A percentile compares a stretch with the other conserved stretches of the same genome.
Evolutionary conservation across 805 yeast species (phyloP).

Genomic region (Yarrowia divulgata): DNA sequence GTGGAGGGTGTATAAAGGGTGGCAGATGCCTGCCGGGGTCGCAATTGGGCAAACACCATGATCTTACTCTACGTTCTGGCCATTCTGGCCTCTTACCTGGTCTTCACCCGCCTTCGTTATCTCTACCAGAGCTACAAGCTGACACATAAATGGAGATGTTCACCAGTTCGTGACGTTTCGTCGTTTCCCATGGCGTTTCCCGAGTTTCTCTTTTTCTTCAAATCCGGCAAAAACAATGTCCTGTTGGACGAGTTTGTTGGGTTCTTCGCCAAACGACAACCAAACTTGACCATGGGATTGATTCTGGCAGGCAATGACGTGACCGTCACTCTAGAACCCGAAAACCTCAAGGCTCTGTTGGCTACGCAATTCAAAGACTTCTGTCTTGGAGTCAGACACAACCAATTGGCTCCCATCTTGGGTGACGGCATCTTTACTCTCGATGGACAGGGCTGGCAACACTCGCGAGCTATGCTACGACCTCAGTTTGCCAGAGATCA

Average conservation of each 20-base stretch:
- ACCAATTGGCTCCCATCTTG: slow-evolving; percentile 47
- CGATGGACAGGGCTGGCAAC: slow-evolving; percentile 51
- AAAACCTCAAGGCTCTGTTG: slow-evolving; percentile 49
- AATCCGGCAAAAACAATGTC: slow-evolving; percentile 9
- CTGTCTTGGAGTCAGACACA: slow-evolving; percentile 47
- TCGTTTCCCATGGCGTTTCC: slow-evolving; percentile 16
- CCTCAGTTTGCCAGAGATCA: slow-evolving; percentile 51
- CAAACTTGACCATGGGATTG: slow-evolving; percentile 10
- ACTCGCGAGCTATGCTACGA: slow-evolving; percentile 50
- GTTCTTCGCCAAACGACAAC: not conserved
- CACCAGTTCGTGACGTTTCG: not conserved
- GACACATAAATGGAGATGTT: not conserved
- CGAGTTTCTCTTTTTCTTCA: not conserved
- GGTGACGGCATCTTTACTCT: slow-evolving; percentile 53
- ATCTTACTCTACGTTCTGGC: slow-evolving; percentile 6
- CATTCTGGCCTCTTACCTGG: not conserved
- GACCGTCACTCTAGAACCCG: slow-evolving; percentile 48
- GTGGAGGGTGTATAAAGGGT: not conserved
- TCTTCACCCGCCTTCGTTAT: not conserved
- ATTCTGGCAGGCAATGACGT: slow-evolving; percentile 11
- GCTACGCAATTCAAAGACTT: slow-evolving; percentile 49
- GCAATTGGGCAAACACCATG: not conserved
- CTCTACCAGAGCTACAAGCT: slow-evolving; percentile 9
- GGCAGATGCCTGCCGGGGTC: not conserved
- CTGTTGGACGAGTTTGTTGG: not conserved